Percentiles rank a stretch among this genome's conserved stretches.
These are phyloP conservation scores for Bretziella fagacearum DNA, from an alignment of 2,329 filamentous ascomycete species.

Conservation along the genomic window DNA sequence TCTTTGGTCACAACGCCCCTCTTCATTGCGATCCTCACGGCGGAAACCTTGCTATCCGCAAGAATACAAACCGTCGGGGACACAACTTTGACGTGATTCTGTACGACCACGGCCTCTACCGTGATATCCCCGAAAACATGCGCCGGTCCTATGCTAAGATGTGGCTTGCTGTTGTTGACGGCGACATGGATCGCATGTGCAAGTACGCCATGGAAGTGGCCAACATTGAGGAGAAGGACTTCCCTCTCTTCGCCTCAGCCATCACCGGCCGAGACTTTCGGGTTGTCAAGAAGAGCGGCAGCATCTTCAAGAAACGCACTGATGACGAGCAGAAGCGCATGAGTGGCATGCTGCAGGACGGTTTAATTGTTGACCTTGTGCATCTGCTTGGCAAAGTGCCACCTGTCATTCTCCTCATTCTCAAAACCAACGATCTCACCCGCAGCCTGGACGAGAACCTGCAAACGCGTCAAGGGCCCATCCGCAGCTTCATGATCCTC, in stretches of 20 bases:
- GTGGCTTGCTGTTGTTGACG: conserved; percentile 90
- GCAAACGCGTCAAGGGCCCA: conserved; percentile 51
- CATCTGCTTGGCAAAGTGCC: conserved; percentile 78
- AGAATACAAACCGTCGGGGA: conserved; percentile 42
- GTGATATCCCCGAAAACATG: conserved; percentile 65
- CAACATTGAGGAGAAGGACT: conserved; percentile 73
- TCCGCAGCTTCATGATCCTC: conserved; percentile 50
- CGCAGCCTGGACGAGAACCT: conserved; percentile 83
- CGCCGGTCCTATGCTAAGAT: conserved; percentile 86
- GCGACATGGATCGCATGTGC: conserved; percentile 72
- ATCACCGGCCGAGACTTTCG: conserved; percentile 89
- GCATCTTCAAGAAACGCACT: conserved; percentile 43
- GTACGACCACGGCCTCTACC: conserved; percentile 93
- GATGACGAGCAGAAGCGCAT: conserved; percentile 74
- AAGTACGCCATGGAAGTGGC: conserved; percentile 79
- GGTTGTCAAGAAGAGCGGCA: conserved; percentile 41
- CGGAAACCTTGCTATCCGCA: conserved; percentile 83
- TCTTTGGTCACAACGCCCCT: conserved; percentile 76
- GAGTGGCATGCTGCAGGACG: conserved; percentile 66
- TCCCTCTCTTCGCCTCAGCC: conserved; percentile 85
- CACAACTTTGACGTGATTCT: conserved; percentile 88
- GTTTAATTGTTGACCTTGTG: conserved; percentile 74
- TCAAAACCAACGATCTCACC: conserved; percentile 96
- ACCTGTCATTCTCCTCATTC: conserved; percentile 77
- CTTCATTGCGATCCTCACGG: conserved; percentile 95